Evolutionary conservation across 345 rosid genomes (phyloP), one percentile per base, ranked within the genome.

Genomic region (Salix viminalis): DNA sequence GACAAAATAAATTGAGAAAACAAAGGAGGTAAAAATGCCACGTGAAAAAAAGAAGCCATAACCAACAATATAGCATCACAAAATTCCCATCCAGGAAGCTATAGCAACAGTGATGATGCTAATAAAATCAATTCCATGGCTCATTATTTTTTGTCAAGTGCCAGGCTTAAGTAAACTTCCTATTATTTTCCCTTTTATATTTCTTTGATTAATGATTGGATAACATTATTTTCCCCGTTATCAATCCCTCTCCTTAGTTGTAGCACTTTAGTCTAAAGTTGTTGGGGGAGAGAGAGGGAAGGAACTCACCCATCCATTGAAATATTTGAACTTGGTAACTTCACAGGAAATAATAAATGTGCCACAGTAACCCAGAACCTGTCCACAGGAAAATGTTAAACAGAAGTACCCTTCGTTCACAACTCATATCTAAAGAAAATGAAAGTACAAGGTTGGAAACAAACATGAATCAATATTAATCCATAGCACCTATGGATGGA

Each of bases 251-350:
- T 56, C 12, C 61, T 8, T 56, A n/a, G 24, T n/a, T 56, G 61
- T 21, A 56, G 24, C 13, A 56, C 62, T 56, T 56, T 16, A 50
- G 2, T 50, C 56, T 44, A 54, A 10, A 28, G 10, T 21, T 34
- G n/a, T 1, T 24, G 71, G 12, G n/a, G 76, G 72, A 39, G 58
- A 19, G 37, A 37, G 19, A 64, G 30, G 67, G 23, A 74, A 44
- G 41, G 26, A 69, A 72, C 85, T 74, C 72, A 83, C 85, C 83
- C 85, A 76, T 83, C 83, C 36, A 75, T 39, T 72, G 80, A 72
- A 69, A 83, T 73, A 56, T 26, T 60, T 52, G 80, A 48, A 70
- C 72, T 32, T 7, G 36, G 65, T 70, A 83, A 74, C 78, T 76
- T 83, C 70, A 70, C 62, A 1, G 85, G 85, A 48, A 34, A 24